phyloP scores from a whole-genome alignment of 177 flowering plant species.

The Vitis hybrid region DNA sequence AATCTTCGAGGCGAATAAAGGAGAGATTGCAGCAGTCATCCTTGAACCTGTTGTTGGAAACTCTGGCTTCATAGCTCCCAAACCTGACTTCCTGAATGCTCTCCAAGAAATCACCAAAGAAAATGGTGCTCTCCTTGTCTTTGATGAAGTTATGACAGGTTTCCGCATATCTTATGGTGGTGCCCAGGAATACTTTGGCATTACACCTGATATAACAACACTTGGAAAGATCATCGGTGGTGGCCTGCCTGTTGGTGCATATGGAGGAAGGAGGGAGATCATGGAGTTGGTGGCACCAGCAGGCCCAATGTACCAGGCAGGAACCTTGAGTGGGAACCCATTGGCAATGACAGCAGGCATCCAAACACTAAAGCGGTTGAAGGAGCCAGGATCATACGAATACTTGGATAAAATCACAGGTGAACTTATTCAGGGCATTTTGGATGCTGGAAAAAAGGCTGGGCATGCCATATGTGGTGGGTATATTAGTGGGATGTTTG shows the following conservation, averaged over 20 bases:
- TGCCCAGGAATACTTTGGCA: constrained; percentile 84
- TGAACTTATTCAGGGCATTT: constrained; percentile 62
- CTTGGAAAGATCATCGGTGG: constrained; percentile 96
- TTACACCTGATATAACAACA: constrained; percentile 85
- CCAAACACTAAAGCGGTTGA: constrained; percentile 72
- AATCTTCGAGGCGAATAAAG: constrained; percentile 59
- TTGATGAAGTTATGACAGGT: constrained; percentile 97
- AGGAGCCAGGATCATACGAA: constrained; percentile 66
- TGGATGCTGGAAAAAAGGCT: constrained; percentile 73
- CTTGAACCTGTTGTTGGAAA: constrained; percentile 96
- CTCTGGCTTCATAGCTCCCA: constrained; percentile 80
- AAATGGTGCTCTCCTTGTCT: constrained; percentile 72
- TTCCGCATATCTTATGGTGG: constrained; percentile 92
- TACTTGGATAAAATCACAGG: constrained; percentile 67
- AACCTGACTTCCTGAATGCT: constrained; percentile 62
- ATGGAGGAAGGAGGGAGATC: constrained; percentile 91
- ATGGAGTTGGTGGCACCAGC: constrained; percentile 98
- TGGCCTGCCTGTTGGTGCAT: constrained; percentile 96
- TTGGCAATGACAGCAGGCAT: constrained; percentile 97
- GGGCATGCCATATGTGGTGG: constrained; percentile 93
- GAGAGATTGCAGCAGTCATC: constrained; percentile 78
- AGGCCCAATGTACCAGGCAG: constrained; percentile 97
- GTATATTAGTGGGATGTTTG: constrained; percentile 84
- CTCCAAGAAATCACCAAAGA: constrained; percentile 64
- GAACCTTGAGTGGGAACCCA: constrained; percentile 95